These are phyloP conservation scores for Dianthus caryophyllus DNA, from an alignment of 148 eudicot genomes.

Conservation along the genomic window DNA sequence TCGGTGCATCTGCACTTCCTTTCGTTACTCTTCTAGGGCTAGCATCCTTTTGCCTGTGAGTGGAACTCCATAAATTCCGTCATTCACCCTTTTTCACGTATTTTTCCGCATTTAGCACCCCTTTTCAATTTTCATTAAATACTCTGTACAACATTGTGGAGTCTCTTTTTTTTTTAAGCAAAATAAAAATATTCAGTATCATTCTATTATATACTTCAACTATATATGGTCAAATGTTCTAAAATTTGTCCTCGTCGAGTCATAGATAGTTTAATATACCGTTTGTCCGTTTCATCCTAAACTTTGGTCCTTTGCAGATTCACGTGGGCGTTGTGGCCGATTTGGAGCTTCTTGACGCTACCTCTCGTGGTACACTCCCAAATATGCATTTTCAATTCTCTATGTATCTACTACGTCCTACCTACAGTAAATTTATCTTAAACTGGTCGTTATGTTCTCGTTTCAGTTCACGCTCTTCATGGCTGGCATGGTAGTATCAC, in stretches of 20 bases:
- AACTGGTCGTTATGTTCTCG: background rate
- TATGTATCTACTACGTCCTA: background rate
- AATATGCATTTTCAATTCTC: background rate
- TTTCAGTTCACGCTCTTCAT: conserved; percentile 82
- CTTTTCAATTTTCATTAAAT: no score
- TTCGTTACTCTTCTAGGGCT: conserved; percentile 63
- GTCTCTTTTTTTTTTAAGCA: no score
- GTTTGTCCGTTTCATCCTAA: conserved; percentile 16
- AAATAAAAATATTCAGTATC: no score
- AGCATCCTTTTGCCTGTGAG: conserved; percentile 82
- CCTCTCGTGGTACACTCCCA: conserved; percentile 43
- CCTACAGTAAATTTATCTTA: background rate
- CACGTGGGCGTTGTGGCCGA: conserved; percentile 62
- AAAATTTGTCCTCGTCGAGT: no score
- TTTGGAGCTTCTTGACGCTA: conserved; percentile 47
- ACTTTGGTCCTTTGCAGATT: conserved; percentile 46
- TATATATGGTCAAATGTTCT: no score
- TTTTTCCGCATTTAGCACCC: no score
- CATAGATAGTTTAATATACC: no score
- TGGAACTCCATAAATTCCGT: conserved; percentile 20
- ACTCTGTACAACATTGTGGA: no score
- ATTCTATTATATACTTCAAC: no score
- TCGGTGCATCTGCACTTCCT: conserved; percentile 66
- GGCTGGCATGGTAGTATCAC: conserved; percentile 75
- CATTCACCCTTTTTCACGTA: background rate